phyloP scores from a whole-genome alignment of 1,284 basidiomycete genomes.

The Trichosporon faecale region DNA sequence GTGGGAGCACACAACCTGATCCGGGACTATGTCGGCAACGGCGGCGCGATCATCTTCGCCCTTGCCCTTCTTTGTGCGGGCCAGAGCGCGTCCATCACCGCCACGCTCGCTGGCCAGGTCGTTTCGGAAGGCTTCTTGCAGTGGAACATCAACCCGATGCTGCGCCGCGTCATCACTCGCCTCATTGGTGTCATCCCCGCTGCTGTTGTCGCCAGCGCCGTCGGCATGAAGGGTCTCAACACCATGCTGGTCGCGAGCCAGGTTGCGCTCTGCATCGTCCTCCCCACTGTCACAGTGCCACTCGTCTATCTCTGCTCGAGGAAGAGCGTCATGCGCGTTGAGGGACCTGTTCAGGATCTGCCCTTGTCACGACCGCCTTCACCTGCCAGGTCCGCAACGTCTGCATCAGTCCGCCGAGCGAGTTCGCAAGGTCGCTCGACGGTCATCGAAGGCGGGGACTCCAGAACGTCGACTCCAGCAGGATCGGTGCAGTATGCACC shows the following conservation, averaged over 20 bases:
- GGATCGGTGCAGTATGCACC: background rate
- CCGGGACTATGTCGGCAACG: constrained; percentile 62
- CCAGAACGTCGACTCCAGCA: background rate
- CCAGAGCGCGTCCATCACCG: constrained; percentile 88
- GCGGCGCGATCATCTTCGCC: constrained; percentile 78
- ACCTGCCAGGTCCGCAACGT: background rate
- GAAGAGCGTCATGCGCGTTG: constrained; percentile 66
- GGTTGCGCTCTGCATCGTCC: constrained; percentile 78
- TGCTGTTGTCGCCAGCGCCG: constrained; percentile 69
- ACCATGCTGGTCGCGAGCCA: constrained; percentile 81
- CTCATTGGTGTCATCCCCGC: constrained; percentile 83
- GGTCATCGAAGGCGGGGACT: background rate
- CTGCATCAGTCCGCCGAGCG: background rate
- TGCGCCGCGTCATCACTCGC: constrained; percentile 79
- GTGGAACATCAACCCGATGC: constrained; percentile 78
- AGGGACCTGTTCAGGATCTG: constrained; percentile 39
- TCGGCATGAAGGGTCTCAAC: constrained; percentile 74
- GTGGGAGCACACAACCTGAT: constrained; percentile 80
- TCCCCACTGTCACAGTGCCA: constrained; percentile 82
- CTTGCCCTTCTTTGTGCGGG: constrained; percentile 78
- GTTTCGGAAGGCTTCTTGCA: constrained; percentile 91
- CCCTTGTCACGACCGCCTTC: background rate
- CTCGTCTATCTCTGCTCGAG: constrained; percentile 72
- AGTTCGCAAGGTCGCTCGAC: background rate
- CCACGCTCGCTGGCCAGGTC: constrained; percentile 86